phyloP scores from a whole-genome alignment of 2,329 filamentous ascomycete species.

The Botryotinia globosa region DNA sequence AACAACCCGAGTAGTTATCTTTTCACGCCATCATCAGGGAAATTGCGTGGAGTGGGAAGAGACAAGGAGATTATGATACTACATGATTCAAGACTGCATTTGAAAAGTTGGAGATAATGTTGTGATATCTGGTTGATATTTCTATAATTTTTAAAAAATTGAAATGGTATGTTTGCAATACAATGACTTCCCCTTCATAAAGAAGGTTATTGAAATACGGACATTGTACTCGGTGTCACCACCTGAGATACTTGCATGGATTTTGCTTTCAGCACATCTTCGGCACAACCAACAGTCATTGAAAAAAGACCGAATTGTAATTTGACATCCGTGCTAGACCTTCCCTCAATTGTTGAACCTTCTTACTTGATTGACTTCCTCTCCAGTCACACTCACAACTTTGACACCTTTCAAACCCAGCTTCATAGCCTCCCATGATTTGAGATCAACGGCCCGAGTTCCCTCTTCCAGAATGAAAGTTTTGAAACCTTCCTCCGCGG shows the following conservation, averaged over 20 bases:
- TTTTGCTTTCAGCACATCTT: constrained; percentile 92
- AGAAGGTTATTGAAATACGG: constrained; percentile 25
- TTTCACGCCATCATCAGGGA: too few relatives aligned
- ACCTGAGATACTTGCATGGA: constrained; percentile 33
- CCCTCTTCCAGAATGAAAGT: constrained; percentile 77
- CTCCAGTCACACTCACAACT: constrained; percentile 56
- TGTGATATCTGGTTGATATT: neutral
- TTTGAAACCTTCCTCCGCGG: constrained; percentile 69
- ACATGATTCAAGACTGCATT: neutral
- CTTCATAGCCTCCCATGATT: constrained; percentile 52
- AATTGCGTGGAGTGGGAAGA: neutral
- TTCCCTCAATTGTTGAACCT: neutral
- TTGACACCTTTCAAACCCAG: constrained; percentile 59
- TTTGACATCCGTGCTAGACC: constrained; percentile 96
- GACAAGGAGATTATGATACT: neutral
- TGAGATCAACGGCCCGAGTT: constrained; percentile 68
- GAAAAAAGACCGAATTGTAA: constrained; percentile 81
- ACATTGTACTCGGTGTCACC: constrained; percentile 35
- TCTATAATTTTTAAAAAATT: neutral
- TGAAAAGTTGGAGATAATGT: neutral
- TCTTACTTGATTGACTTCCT: constrained; percentile 46
- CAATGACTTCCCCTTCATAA: constrained; percentile 26
- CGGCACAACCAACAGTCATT: constrained; percentile 93
- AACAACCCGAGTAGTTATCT: fast-evolving
- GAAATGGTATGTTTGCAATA: constrained; percentile 29